These are phyloP conservation scores for Breviolum minutum DNA, from an alignment of 73 alveolate genomes.

Conservation along the genomic window DNA sequence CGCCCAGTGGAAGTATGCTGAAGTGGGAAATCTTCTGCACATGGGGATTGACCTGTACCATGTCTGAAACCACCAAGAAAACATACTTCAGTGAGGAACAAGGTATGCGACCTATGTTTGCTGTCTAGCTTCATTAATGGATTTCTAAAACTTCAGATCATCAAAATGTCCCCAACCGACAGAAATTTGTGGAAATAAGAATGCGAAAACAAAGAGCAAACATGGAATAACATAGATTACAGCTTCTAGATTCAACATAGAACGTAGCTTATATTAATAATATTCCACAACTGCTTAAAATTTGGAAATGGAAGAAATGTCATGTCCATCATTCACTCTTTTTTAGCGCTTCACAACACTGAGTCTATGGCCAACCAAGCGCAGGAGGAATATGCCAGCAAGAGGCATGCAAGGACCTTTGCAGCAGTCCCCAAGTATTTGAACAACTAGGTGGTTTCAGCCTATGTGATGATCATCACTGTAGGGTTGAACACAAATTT, in stretches of 20 bases:
- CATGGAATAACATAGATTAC: not conserved
- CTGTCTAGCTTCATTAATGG: too few relatives aligned
- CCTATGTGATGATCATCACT: not conserved
- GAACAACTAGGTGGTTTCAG: not conserved
- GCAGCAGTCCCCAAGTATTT: not conserved
- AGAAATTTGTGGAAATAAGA: too few relatives aligned
- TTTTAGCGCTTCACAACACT: not conserved
- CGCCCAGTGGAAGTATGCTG: too few relatives aligned
- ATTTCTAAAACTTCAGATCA: too few relatives aligned
- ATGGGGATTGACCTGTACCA: not conserved
- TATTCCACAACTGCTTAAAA: too few relatives aligned
- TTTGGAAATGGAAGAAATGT: not conserved
- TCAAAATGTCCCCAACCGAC: too few relatives aligned
- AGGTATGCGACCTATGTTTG: too few relatives aligned
- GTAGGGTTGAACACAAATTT: not conserved
- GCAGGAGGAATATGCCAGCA: constrained; percentile 57
- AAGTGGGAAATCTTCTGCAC: too few relatives aligned
- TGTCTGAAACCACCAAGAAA: not conserved
- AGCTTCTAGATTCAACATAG: not conserved
- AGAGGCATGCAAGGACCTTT: constrained; percentile 34
- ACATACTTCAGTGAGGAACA: too few relatives aligned
- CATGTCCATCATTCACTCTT: too few relatives aligned
- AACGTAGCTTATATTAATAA: not conserved
- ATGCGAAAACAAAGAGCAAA: too few relatives aligned
- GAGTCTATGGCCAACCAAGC: constrained; percentile 42